A percentile compares a stretch with the other conserved stretches of the same genome.
Evolutionary conservation across 2,329 filamentous ascomycete species (phyloP).

Genomic region (Epichloe brachyelytri): DNA sequence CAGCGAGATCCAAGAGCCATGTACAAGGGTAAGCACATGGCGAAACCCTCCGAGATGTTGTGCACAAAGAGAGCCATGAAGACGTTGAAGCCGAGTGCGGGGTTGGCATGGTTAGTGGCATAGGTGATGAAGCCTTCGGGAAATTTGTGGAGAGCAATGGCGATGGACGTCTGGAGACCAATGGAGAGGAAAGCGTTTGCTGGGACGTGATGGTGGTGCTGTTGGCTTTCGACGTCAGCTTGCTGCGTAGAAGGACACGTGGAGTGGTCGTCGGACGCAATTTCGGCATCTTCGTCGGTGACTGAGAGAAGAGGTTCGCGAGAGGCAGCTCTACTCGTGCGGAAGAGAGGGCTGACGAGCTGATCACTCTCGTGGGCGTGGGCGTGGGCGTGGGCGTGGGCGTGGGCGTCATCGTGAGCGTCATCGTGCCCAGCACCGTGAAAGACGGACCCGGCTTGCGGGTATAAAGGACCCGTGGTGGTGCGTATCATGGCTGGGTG

Average conservation of each 20-base stretch:
- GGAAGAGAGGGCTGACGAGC: slow-evolving; percentile 20
- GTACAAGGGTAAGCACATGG: slow-evolving; percentile 83
- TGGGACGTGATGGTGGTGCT: slow-evolving; percentile 88
- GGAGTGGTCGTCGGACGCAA: slow-evolving; percentile 10
- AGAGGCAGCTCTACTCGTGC: slow-evolving; percentile 26
- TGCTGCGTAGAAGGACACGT: slow-evolving; percentile 18
- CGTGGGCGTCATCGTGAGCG: slow-evolving; percentile 4
- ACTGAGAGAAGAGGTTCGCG: slow-evolving; percentile 22
- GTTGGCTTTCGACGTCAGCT: slow-evolving; percentile 35
- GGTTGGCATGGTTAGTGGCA: slow-evolving; percentile 93
- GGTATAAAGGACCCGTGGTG: slow-evolving; percentile 23
- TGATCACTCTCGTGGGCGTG: slow-evolving; percentile 12
- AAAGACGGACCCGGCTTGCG: slow-evolving; percentile 15
- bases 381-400: too few species aligned
- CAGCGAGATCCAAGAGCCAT: slow-evolving; percentile 72
- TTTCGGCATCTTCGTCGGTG: slow-evolving; percentile 11
- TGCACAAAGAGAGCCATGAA: slow-evolving; percentile 96
- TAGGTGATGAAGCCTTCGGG: slow-evolving; percentile 84
- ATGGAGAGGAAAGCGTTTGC: slow-evolving; percentile 89
- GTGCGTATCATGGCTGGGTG: slow-evolving; percentile 28
- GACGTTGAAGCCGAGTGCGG: slow-evolving; percentile 73
- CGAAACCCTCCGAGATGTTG: slow-evolving; percentile 95
- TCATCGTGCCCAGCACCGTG: slow-evolving; percentile 15
- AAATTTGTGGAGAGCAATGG: slow-evolving; percentile 92
- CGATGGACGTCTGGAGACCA: slow-evolving; percentile 88